Evolutionary conservation across 805 yeast species (phyloP), one percentile per base, ranked within the genome.

Genomic region (Ogataea philodendri): DNA sequence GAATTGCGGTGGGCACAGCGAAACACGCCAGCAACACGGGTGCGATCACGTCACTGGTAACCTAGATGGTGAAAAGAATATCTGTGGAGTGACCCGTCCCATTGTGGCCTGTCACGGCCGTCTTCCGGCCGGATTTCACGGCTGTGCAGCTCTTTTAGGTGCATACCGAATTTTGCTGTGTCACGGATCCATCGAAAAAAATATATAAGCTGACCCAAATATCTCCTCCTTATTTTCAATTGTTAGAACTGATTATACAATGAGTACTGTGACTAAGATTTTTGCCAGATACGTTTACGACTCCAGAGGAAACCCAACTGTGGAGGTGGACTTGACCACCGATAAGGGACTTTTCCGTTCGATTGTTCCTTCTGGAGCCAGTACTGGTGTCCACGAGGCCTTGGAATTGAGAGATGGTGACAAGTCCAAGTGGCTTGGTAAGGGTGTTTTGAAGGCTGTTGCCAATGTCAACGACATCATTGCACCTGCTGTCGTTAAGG

Each of bases 221-320:
- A 30, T 15, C 30, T 24, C 26, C 28, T 28, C 34, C 27, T 22
- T 22, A 32, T 19, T 22, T 13, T 17, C n/a, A 25, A 24, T 17
- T 30, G 19, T 15, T 20, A 22, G 19, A 25, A 22, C n/a, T 25
- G 33, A 15, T 20, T 26, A 25, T 20, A 48, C n/a, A 38, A 60
- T 60, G 65, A 50, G 62, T 28, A 83, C 96, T 57, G 78, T 86
- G 61, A 67, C 85, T 55, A 89, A 90, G 72, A 72, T 89, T 58
- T 81, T 75, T 70, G 85, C 97, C 61, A 89, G 98, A 75, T 84
- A 80, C 78, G 96, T 90, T 71, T 90, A 93, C 83, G 98, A 90
- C 76, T 90, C 97, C 60, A 87, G 98, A 75, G 97, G 97, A 74
- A 93, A 90, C 82, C 98, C 98, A 74, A 90, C 98, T 57, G 98